phyloP scores from a whole-genome alignment of 2,329 filamentous ascomycete genomes.

The Thermoascus crustaceus region DNA sequence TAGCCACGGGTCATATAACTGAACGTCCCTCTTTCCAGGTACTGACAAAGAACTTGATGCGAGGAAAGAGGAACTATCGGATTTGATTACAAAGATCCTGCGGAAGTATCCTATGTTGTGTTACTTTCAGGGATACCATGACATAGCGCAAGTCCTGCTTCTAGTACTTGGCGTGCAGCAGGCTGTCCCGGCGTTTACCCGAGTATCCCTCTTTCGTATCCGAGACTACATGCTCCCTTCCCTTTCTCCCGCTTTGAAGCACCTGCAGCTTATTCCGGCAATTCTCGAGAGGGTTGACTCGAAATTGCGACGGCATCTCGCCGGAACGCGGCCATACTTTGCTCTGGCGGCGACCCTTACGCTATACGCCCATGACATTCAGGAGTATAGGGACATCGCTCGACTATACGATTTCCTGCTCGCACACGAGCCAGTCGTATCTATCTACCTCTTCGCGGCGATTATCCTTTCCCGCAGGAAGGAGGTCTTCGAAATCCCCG shows the following conservation, averaged over 20 bases:
- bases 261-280: conserved; percentile 79
- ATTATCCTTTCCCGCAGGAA: conserved; percentile 72
- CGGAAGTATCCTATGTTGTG: conserved; percentile 73
- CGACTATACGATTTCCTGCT: conserved; percentile 88
- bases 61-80: conserved; percentile 68
- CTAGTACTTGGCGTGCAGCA: conserved; percentile 63
- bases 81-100: conserved; percentile 72
- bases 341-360: conserved; percentile 89
- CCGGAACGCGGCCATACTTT: conserved; percentile 76
- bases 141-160: conserved; percentile 92
- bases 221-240: conserved; percentile 96
- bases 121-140: conserved; percentile 98
- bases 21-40: conserved; percentile 40
- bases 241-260: conserved; percentile 68
- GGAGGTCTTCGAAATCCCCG: conserved; percentile 76
- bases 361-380: conserved; percentile 93
- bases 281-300: conserved; percentile 68
- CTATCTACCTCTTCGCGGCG: conserved; percentile 84
- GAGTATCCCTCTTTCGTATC: conserved; percentile 83
- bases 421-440: conserved; percentile 77
- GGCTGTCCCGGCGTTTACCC: conserved; percentile 59
- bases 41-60: conserved; percentile 59
- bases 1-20: conserved; percentile 10
- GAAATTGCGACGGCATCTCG: conserved; percentile 64
- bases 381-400: conserved; percentile 79